phyloP scores from a whole-genome alignment of 108 stramenopile species.

The Fistulifera solaris region DNA sequence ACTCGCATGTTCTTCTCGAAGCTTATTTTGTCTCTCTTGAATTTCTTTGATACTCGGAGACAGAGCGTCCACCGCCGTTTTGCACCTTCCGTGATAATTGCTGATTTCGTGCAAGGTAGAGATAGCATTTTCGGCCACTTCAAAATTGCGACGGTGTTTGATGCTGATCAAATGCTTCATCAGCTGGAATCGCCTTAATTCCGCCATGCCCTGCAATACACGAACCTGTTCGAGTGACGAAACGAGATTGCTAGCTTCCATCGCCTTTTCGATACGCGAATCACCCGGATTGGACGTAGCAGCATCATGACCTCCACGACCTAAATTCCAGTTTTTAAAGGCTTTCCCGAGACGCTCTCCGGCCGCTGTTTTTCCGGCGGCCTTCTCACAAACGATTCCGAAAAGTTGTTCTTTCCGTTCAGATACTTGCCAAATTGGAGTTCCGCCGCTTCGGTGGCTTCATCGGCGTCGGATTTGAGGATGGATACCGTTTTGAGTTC shows the following conservation, averaged over 20 bases:
- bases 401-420: conserved; percentile 11
- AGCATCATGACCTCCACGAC: conserved; percentile 1
- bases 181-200: conserved; percentile 77
- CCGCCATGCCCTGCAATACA: conserved; percentile 69
- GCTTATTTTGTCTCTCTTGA: conserved; percentile 53
- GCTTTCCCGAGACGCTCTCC: not conserved
- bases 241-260: conserved; percentile 57
- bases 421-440: conserved; percentile 53
- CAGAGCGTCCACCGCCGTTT: conserved; percentile 52
- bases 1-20: conserved; percentile 41
- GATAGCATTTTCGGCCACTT: conserved; percentile 71
- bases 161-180: conserved; percentile 62
- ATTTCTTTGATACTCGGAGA: conserved; percentile 44
- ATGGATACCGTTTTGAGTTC: conserved; percentile 49
- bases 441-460: conserved; percentile 63
- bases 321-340: not conserved
- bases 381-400: not conserved
- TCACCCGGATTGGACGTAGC: not conserved
- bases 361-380: not conserved
- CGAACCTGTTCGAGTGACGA: conserved; percentile 70
- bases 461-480: conserved; percentile 50
- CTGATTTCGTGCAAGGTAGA: conserved; percentile 64
- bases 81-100: conserved; percentile 65
- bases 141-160: conserved; percentile 83
- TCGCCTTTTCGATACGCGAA: conserved; percentile 14